phyloP scores from a whole-genome alignment of 2,329 filamentous ascomycete species.

The Hypoxylon sp. region DNA sequence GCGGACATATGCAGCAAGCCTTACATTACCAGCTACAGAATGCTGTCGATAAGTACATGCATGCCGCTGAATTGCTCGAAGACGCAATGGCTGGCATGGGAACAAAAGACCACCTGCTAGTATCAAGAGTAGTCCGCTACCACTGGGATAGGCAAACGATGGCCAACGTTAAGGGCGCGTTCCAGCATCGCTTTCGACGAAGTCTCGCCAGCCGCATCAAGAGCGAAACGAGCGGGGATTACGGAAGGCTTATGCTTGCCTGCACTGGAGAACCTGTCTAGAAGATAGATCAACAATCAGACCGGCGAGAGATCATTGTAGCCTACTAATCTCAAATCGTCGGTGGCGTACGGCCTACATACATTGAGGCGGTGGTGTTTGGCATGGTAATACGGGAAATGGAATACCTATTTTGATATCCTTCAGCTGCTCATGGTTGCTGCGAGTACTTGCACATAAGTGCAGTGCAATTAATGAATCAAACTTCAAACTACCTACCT shows the following conservation, averaged over 20 bases:
- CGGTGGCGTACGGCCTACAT: no score
- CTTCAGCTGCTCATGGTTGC: constrained; percentile 1
- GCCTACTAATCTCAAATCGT: no score
- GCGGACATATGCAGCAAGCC: constrained; percentile 89
- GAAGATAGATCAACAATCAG: no score
- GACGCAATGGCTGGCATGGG: constrained; percentile 86
- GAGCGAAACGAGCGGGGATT: constrained; percentile 87
- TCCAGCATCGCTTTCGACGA: constrained; percentile 73
- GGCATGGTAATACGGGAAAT: background rate
- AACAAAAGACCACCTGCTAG: constrained; percentile 83
- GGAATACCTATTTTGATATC: background rate
- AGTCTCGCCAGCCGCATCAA: constrained; percentile 75
- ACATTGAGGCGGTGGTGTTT: no score
- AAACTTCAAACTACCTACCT: no score
- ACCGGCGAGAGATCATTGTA: no score
- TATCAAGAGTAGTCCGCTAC: constrained; percentile 77
- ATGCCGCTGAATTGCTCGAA: constrained; percentile 84
- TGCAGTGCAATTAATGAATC: background rate
- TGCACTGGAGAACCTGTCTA: constrained; percentile 58
- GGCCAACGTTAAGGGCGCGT: constrained; percentile 80
- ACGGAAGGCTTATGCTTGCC: constrained; percentile 79
- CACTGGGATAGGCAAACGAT: constrained; percentile 85
- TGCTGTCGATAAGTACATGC: constrained; percentile 81
- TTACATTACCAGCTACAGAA: constrained; percentile 80
- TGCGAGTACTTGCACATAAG: background rate